A percentile compares a stretch with the other conserved stretches of the same genome.
Conservation (phyloP, 2,329 filamentous ascomycete species). For the Coniochaeta sp. region DNA sequence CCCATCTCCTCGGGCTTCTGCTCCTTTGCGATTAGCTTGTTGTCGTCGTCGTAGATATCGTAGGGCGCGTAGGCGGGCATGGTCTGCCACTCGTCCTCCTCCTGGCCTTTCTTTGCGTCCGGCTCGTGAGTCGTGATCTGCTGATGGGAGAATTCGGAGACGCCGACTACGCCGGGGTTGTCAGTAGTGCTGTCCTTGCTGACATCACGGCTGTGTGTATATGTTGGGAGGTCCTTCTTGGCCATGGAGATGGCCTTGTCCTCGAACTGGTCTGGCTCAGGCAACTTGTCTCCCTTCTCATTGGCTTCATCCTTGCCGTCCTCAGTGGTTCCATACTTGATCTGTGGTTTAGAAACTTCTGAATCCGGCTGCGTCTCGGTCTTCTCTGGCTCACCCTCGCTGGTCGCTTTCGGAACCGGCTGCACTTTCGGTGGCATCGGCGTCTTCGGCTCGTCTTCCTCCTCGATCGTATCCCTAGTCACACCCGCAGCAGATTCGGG, state of each 20-base stretch:
- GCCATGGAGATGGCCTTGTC: conserved; percentile 14
- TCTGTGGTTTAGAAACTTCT: not conserved
- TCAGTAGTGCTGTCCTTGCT: conserved; percentile 29
- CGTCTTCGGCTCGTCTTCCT: not conserved
- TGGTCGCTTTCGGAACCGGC: not conserved
- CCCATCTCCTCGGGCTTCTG: conserved; percentile 60
- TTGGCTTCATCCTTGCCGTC: not conserved
- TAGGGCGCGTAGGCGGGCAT: conserved; percentile 93
- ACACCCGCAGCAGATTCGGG: not conserved
- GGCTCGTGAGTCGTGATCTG: conserved; percentile 55
- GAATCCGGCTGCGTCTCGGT: not conserved
- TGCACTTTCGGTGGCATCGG: not conserved
- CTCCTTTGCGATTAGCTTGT: conserved; percentile 78
- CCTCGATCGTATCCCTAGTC: not conserved
- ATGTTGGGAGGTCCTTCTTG: conserved; percentile 13
- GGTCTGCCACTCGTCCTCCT: conserved; percentile 76
- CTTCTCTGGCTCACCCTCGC: not conserved
- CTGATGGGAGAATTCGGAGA: conserved; percentile 91
- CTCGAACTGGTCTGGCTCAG: conserved; percentile 17
- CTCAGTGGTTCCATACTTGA: not conserved
- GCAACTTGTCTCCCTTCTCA: not conserved
- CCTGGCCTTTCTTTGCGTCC: conserved; percentile 42
- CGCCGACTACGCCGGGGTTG: conserved; percentile 21
- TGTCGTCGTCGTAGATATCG: conserved; percentile 93
- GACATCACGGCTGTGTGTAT: conserved; percentile 27